Conservation (phyloP, 306 rosid genomes). For the Pyrus bretschneideri region DNA sequence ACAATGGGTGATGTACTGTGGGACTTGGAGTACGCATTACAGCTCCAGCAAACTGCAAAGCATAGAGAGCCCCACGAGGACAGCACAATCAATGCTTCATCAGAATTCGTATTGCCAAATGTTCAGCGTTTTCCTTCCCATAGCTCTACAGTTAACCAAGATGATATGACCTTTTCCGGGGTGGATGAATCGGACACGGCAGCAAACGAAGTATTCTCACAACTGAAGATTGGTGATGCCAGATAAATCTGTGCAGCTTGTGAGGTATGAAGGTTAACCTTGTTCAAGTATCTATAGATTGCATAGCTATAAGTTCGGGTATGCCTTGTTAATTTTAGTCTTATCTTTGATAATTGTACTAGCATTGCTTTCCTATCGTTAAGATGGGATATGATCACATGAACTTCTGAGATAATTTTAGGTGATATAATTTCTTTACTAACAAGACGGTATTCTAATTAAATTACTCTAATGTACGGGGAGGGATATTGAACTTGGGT, state of each 20-base stretch:
- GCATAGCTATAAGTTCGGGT: too few species aligned
- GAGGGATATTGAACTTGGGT: too few species aligned
- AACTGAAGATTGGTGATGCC: constrained; percentile 21
- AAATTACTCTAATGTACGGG: too few species aligned
- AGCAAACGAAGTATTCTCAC: constrained; percentile 26
- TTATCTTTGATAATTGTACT: too few species aligned
- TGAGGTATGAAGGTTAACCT: not conserved
- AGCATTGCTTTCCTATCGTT: too few species aligned
- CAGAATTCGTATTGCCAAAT: constrained; percentile 8
- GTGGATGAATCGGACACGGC: not conserved
- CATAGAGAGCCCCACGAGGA: constrained; percentile 36
- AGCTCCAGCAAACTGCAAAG: constrained; percentile 39
- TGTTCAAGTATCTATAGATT: too few species aligned
- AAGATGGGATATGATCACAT: too few species aligned
- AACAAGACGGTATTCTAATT: too few species aligned
- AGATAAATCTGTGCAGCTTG: not conserved
- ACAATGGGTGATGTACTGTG: constrained; percentile 47
- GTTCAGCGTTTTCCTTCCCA: constrained; percentile 3
- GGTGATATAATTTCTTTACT: too few species aligned
- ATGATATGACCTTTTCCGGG: not conserved
- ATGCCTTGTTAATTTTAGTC: too few species aligned
- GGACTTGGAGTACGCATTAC: constrained; percentile 51
- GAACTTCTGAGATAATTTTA: too few species aligned
- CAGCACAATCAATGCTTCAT: constrained; percentile 26
- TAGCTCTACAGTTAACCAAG: constrained; percentile 7